A percentile compares a stretch with the other conserved stretches of the same genome.
phyloP scores from a whole-genome alignment of 2,329 filamentous ascomycete species.

The Diplodia sapinea region DNA sequence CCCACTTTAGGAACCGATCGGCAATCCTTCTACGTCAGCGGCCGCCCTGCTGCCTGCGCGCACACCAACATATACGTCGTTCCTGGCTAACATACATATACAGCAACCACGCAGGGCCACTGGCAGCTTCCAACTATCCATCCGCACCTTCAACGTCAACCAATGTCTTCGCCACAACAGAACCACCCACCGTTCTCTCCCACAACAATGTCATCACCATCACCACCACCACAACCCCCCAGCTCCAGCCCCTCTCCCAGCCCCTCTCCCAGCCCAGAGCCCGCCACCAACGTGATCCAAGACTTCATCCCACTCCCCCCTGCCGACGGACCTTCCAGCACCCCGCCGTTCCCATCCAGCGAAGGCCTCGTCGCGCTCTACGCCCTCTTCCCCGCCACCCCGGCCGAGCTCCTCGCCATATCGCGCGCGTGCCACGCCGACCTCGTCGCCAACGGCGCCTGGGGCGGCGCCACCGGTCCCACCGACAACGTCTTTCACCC shows the following conservation, averaged over 20 bases:
- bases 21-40: slow-evolving; percentile 3
- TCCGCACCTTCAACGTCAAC: too few species aligned
- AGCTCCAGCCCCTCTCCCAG: neutral
- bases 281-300: neutral
- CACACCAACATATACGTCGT: neutral
- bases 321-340: neutral
- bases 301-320: neutral
- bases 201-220: neutral
- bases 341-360: too few species aligned
- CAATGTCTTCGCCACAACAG: too few species aligned
- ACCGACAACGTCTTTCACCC: neutral
- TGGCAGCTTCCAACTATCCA: neutral
- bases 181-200: too few species aligned
- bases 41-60: neutral
- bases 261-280: neutral
- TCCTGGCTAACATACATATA: neutral
- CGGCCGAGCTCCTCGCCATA: neutral
- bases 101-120: neutral
- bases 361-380: neutral
- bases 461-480: neutral
- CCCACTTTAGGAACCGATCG: neutral
- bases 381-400: slow-evolving; percentile 3
- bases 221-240: neutral
- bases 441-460: neutral
- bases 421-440: neutral